Evolutionary conservation across 2,329 filamentous ascomycete genomes (phyloP).

Genomic region (Curvularia spicifera): DNA sequence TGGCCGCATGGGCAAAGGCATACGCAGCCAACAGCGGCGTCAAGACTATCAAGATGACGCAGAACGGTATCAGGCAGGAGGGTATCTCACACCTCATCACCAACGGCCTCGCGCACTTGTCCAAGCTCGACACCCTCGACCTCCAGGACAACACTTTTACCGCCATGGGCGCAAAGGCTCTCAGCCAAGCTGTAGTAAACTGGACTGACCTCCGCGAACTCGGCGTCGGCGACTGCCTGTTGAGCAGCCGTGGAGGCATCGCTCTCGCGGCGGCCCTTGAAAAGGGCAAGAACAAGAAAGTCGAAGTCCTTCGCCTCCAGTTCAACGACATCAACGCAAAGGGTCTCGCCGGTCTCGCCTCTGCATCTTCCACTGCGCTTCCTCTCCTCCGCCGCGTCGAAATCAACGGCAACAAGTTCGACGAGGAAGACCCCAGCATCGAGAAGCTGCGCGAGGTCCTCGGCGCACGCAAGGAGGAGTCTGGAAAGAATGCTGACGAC

Average conservation of each 20-base stretch:
- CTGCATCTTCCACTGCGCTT: conserved; percentile 69
- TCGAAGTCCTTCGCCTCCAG: conserved; percentile 83
- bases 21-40: conserved; percentile 83
- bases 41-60: conserved; percentile 92
- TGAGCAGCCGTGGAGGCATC: conserved; percentile 77
- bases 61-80: conserved; percentile 95
- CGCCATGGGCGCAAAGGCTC: conserved; percentile 74
- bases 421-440: conserved; percentile 80
- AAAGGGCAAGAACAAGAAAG: conserved; percentile 75
- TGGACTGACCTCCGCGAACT: conserved; percentile 83
- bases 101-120: conserved; percentile 76
- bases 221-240: conserved; percentile 85
- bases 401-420: conserved; percentile 94
- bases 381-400: conserved; percentile 84
- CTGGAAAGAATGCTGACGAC: conserved; percentile 58
- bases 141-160: conserved; percentile 99
- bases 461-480: conserved; percentile 74
- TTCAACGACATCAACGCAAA: conserved; percentile 91
- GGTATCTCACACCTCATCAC: conserved; percentile 83
- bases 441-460: conserved; percentile 69
- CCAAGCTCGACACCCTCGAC: conserved; percentile 76
- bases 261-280: conserved; percentile 75
- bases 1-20: conserved; percentile 91
- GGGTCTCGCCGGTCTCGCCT: conserved; percentile 73
- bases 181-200: conserved; percentile 73